Evolutionary conservation across 805 yeast genomes (phyloP).

Genomic region (Yarrowia hollandica): DNA sequence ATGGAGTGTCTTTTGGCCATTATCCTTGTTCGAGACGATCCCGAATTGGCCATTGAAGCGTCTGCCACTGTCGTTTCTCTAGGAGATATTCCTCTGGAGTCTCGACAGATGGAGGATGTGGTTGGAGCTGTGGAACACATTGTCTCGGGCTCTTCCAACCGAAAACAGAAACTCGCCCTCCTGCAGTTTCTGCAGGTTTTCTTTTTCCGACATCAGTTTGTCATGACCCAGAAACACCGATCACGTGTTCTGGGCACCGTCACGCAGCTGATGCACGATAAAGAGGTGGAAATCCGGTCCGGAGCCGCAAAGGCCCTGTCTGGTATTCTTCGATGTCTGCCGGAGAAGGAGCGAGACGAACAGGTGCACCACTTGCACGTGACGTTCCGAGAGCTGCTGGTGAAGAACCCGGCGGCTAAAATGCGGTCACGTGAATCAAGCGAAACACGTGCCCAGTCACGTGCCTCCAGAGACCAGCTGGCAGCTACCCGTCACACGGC

Average conservation of each 20-base stretch:
- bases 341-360: constrained; percentile 46
- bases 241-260: constrained; percentile 53
- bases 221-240: constrained; percentile 52
- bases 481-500: constrained; percentile 66
- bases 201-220: constrained; percentile 65
- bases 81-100: constrained; percentile 51
- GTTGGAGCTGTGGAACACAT: constrained; percentile 49
- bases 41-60: constrained; percentile 54
- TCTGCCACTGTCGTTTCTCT: constrained; percentile 49
- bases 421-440: not conserved
- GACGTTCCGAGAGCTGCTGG: constrained; percentile 41
- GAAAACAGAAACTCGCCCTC: constrained; percentile 65
- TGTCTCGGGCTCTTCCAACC: constrained; percentile 43
- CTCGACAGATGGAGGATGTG: constrained; percentile 46
- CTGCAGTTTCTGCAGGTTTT: constrained; percentile 71
- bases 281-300: constrained; percentile 72
- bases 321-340: constrained; percentile 69
- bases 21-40: constrained; percentile 72
- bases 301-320: constrained; percentile 73
- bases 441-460: not conserved
- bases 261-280: constrained; percentile 55
- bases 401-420: not conserved
- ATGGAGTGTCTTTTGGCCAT: constrained; percentile 69
- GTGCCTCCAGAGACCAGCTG: constrained; percentile 1
- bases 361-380: constrained; percentile 47